Percentiles rank a stretch among this genome's conserved stretches.
Conservation (phyloP, 2,329 filamentous ascomycete genomes). For the Alternaria atra region DNA sequence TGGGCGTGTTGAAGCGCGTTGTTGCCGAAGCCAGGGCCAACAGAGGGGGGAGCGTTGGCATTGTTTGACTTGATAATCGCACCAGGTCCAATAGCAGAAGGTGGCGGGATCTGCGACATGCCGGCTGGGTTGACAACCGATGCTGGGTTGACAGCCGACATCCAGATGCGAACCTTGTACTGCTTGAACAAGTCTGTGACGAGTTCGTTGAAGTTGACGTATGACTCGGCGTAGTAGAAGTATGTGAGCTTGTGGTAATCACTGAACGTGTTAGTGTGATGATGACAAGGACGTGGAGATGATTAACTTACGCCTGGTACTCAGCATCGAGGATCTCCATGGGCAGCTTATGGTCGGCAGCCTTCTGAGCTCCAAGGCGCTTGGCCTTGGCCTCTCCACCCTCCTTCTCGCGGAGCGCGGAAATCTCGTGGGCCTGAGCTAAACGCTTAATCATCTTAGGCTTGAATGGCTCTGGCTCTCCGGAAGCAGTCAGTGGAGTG, state of each 20-base stretch:
- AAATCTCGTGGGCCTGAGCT: constrained; percentile 89
- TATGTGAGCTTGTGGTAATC: constrained; percentile 99
- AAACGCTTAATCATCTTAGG: constrained; percentile 97
- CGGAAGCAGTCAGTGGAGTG: constrained; percentile 58
- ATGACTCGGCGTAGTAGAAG: constrained; percentile 97
- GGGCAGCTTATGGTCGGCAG: constrained; percentile 89
- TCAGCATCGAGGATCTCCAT: constrained; percentile 99
- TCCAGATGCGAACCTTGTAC: constrained; percentile 99
- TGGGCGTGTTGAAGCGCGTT: constrained; percentile 35
- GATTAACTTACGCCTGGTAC: constrained; percentile 87
- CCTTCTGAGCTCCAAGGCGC: constrained; percentile 94
- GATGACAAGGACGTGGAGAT: constrained; percentile 28
- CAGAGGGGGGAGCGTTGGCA: constrained; percentile 31
- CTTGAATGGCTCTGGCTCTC: constrained; percentile 73
- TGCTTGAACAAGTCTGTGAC: constrained; percentile 99
- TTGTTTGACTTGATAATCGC: constrained; percentile 42
- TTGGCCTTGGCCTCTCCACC: constrained; percentile 98
- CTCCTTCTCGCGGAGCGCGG: constrained; percentile 91
- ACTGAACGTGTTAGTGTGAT: constrained; percentile 60
- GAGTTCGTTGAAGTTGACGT: constrained; percentile 98
- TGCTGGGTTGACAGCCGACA: constrained; percentile 98
- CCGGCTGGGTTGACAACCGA: constrained; percentile 69
- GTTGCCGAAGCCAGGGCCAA: constrained; percentile 47
- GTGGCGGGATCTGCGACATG: constrained; percentile 45
- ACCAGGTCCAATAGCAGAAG: constrained; percentile 51